These are phyloP conservation scores for Petunia axillaris DNA, from an alignment of 257 asterid species.

Conservation along the genomic window DNA sequence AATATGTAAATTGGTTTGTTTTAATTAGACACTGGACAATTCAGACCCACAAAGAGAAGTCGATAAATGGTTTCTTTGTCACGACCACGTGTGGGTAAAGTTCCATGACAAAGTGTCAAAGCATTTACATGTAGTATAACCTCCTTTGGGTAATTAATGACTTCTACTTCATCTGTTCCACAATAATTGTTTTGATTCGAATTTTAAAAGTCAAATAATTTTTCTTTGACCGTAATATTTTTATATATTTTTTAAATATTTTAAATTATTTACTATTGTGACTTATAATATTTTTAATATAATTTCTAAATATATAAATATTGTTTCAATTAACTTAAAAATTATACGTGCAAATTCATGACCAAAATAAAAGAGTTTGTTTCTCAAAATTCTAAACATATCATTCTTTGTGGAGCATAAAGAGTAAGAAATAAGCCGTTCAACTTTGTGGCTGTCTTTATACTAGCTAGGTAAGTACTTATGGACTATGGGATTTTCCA, in stretches of 20 bases:
- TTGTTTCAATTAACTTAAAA: no score
- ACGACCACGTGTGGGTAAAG: neutral
- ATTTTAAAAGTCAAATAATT: no score
- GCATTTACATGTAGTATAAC: neutral
- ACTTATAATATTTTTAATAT: no score
- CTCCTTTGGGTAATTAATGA: neutral
- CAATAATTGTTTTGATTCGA: no score
- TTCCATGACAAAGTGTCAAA: neutral
- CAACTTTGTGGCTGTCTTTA: neutral
- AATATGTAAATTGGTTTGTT: neutral
- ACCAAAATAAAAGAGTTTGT: no score
- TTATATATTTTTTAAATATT: no score
- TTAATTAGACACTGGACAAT: neutral
- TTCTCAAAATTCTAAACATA: no score
- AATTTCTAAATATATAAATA: no score
- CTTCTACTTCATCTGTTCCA: no score
- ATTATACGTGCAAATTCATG: no score
- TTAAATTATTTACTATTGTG: no score
- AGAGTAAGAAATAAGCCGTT: neutral
- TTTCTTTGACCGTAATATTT: no score
- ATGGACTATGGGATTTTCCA: neutral
- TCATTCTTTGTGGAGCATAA: neutral
- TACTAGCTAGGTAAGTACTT: neutral
- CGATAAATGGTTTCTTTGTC: neutral
- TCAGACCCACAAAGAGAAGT: neutral